These are phyloP conservation scores for Neurospora tetrasperma DNA, from an alignment of 495 filamentous ascomycete species.

Conservation along the genomic window DNA sequence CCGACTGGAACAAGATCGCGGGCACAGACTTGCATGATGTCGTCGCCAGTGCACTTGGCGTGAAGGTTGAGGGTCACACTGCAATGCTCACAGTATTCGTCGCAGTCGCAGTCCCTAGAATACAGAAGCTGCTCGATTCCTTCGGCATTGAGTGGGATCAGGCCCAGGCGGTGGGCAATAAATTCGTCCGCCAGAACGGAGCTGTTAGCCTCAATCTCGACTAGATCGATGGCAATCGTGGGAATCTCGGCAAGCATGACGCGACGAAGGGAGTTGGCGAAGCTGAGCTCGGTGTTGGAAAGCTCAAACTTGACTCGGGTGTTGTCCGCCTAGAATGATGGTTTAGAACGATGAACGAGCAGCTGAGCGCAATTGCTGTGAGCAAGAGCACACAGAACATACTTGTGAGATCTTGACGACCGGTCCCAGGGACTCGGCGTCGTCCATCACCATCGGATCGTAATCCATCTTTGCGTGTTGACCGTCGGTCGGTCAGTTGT, in stretches of 20 bases:
- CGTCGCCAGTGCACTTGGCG: constrained; percentile 69
- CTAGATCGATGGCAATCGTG: constrained; percentile 88
- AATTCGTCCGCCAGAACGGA: constrained; percentile 94
- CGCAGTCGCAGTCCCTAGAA: constrained; percentile 93
- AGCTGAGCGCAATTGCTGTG: neutral
- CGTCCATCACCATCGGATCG: constrained; percentile 49
- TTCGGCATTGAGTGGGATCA: constrained; percentile 78
- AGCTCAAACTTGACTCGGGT: constrained; percentile 74
- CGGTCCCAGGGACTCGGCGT: constrained; percentile 54
- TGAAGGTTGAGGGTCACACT: constrained; percentile 73
- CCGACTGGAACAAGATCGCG: constrained; percentile 68
- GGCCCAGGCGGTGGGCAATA: constrained; percentile 82
- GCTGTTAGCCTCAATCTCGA: constrained; percentile 87
- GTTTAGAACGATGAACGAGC: constrained; percentile 4
- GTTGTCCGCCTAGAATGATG: constrained; percentile 46
- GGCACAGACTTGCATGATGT: constrained; percentile 83
- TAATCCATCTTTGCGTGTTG: constrained; percentile 47
- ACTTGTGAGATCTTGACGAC: constrained; percentile 65
- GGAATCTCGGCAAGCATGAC: constrained; percentile 90
- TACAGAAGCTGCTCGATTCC: constrained; percentile 76
- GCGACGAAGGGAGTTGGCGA: constrained; percentile 91
- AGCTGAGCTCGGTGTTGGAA: constrained; percentile 66
- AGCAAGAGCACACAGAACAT: constrained; percentile 15
- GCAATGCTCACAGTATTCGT: constrained; percentile 83
- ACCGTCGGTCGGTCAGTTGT: neutral